Conservation (phyloP, 257 asterid species). For the Euphrasia confusa region DNA sequence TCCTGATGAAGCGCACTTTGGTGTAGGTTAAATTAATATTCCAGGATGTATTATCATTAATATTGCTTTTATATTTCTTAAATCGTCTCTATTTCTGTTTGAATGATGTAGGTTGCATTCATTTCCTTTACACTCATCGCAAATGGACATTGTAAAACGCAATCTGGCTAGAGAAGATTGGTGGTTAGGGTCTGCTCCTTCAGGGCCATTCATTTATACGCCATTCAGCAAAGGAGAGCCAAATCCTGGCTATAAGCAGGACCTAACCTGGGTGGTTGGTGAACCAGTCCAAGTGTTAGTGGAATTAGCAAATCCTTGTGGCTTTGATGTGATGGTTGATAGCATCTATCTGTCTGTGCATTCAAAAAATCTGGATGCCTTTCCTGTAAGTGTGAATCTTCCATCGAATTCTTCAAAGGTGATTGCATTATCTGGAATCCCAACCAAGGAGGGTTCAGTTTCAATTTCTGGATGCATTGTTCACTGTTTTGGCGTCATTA, state of each 20-base stretch:
- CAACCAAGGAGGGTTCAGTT: slow-evolving; percentile 78
- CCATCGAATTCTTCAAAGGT: slow-evolving; percentile 91
- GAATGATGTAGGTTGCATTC: slow-evolving; percentile 74
- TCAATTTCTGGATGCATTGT: slow-evolving; percentile 90
- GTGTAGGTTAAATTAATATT: slow-evolving; percentile 22
- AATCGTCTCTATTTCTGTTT: slow-evolving; percentile 22
- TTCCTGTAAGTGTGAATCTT: slow-evolving; percentile 80
- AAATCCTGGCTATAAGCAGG: slow-evolving; percentile 68
- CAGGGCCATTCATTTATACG: slow-evolving; percentile 97
- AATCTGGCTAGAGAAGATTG: slow-evolving; percentile 82
- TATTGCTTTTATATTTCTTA: slow-evolving; percentile 14
- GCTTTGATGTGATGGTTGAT: slow-evolving; percentile 89
- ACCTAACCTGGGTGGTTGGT: slow-evolving; percentile 86
- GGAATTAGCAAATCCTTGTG: slow-evolving; percentile 99
- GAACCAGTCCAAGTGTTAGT: slow-evolving; percentile 94
- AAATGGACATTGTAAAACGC: slow-evolving; percentile 86
- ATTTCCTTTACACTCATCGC: slow-evolving; percentile 85
- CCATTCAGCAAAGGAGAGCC: slow-evolving; percentile 98
- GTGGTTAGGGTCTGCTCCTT: slow-evolving; percentile 98
- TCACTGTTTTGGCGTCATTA: slow-evolving; percentile 92
- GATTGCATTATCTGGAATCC: slow-evolving; percentile 87
- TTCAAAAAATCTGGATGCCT: slow-evolving; percentile 86
- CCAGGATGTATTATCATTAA: slow-evolving; percentile 4
- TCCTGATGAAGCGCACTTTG: slow-evolving; percentile 12
- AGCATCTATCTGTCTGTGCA: slow-evolving; percentile 89